Evolutionary conservation across 1,284 basidiomycete species (phyloP).

Genomic region (Heterobasidion occidentale): DNA sequence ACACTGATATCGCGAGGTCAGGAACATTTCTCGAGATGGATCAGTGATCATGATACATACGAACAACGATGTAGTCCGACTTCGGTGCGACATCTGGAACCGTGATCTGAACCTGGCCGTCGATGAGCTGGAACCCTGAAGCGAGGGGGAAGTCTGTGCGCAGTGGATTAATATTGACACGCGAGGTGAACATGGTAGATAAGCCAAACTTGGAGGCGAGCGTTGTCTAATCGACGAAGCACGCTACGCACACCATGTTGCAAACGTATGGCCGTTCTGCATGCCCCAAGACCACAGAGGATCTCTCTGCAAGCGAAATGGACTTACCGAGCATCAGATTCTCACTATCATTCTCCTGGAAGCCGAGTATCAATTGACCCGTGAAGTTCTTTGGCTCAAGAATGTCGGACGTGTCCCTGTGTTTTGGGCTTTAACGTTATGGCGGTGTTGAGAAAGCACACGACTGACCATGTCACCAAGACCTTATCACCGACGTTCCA

Average conservation of each 20-base stretch:
- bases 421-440: not conserved
- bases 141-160: slow-evolving; percentile 38
- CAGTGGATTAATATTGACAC: not conserved
- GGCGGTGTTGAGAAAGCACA: not conserved
- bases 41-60: slow-evolving; percentile 23
- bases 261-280: not conserved
- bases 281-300: not conserved
- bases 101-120: slow-evolving; percentile 41
- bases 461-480: slow-evolving; percentile 50
- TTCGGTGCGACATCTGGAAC: slow-evolving; percentile 43
- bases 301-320: not conserved
- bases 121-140: slow-evolving; percentile 41
- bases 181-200: not conserved
- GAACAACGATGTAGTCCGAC: slow-evolving; percentile 37
- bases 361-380: slow-evolving; percentile 48
- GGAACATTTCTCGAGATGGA: not conserved
- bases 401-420: slow-evolving; percentile 43
- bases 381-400: slow-evolving; percentile 40
- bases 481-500: slow-evolving; percentile 46
- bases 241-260: not conserved
- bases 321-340: slow-evolving; percentile 47
- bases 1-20: slow-evolving; percentile 18
- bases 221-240: not conserved
- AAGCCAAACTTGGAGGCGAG: not conserved
- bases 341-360: slow-evolving; percentile 34